A percentile compares a stretch with the other conserved stretches of the same genome.
Conservation (phyloP, 78 protist genomes). For the Dictyostelium capitatum region DNA sequence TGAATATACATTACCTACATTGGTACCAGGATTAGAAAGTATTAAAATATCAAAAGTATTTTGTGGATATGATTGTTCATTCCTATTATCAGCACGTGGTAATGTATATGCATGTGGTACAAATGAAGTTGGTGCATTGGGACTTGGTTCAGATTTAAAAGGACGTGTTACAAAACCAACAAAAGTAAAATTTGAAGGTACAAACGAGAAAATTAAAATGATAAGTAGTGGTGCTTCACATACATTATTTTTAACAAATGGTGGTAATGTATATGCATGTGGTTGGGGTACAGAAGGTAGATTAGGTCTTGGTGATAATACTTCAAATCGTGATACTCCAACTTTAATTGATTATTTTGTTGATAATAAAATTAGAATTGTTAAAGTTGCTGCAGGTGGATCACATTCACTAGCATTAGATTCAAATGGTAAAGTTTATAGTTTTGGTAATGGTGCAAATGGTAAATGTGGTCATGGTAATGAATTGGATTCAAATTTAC, state of each 20-base stretch:
- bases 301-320: slow-evolving; percentile 59
- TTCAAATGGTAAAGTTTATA: slow-evolving; percentile 21
- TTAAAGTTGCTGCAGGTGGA: slow-evolving; percentile 58
- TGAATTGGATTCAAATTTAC: slow-evolving; percentile 5
- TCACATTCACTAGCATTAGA: slow-evolving; percentile 38
- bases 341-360: neutral
- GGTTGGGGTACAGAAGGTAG: slow-evolving; percentile 77
- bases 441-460: slow-evolving; percentile 66
- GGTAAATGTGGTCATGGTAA: slow-evolving; percentile 60
- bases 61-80: slow-evolving; percentile 69
- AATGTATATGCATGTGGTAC: slow-evolving; percentile 70
- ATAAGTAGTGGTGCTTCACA: slow-evolving; percentile 61
- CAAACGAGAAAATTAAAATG: slow-evolving; percentile 5
- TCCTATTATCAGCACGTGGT: slow-evolving; percentile 64
- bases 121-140: slow-evolving; percentile 53
- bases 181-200: neutral
- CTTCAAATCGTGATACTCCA: slow-evolving; percentile 35
- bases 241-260: slow-evolving; percentile 22
- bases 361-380: slow-evolving; percentile 29
- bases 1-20: slow-evolving; percentile 38
- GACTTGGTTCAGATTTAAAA: slow-evolving; percentile 30
- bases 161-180: slow-evolving; percentile 53
- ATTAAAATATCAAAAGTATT: slow-evolving; percentile 54
- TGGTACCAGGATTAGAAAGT: slow-evolving; percentile 36
- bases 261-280: slow-evolving; percentile 39